Percentiles rank a stretch among this genome's conserved stretches.
Conservation (phyloP, 2,329 filamentous ascomycete species). For the Aspergillus awamori region DNA sequence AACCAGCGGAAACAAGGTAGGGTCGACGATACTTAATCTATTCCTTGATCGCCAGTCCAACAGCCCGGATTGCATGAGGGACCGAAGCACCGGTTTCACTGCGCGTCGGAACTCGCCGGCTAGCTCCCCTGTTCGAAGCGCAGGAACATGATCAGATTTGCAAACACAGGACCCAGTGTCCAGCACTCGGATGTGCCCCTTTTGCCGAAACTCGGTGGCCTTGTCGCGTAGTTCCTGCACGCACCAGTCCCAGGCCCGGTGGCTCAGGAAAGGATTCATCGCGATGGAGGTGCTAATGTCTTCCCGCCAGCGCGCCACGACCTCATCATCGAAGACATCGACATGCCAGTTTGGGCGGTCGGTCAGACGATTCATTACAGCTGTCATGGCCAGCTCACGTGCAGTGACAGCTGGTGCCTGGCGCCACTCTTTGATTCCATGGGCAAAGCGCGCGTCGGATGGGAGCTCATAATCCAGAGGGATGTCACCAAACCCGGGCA, state of each 20-base stretch:
- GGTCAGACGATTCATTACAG: background rate
- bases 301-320: background rate
- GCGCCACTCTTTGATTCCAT: slow-evolving; percentile 1
- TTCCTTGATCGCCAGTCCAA: no score
- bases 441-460: slow-evolving; percentile 2
- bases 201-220: background rate
- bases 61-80: no score
- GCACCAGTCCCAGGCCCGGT: background rate
- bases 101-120: background rate
- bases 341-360: slow-evolving; percentile 2
- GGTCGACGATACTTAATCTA: background rate
- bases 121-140: background rate
- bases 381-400: background rate
- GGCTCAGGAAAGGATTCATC: background rate
- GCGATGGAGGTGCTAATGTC: background rate
- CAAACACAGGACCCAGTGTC: slow-evolving; percentile 4
- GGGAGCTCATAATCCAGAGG: slow-evolving; percentile 1
- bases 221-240: background rate
- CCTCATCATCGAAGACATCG: background rate
- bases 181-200: background rate
- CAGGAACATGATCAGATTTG: background rate
- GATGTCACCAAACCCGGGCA: background rate
- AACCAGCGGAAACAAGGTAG: background rate
- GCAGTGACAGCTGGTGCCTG: background rate
- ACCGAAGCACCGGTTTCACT: background rate